phyloP scores from a whole-genome alignment of 371 early-diverging fungal species.

The Mucor plumbeus region DNA sequence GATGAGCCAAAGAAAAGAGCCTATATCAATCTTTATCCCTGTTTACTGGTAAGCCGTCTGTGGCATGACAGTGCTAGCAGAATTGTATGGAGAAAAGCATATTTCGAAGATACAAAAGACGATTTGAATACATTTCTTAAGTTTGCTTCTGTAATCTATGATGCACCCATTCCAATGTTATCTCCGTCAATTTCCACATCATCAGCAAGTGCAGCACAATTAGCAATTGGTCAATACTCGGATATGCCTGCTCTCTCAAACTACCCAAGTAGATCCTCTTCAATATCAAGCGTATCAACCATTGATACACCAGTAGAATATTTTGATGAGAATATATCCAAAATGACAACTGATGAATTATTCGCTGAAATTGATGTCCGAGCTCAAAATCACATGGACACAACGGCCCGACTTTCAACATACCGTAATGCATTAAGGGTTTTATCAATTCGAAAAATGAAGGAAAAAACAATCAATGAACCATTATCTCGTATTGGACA shows the following conservation, averaged over 20 bases:
- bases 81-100: slow-evolving; percentile 36
- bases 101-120: slow-evolving; percentile 39
- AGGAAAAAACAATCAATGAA: slow-evolving; percentile 36
- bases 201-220: slow-evolving; percentile 1
- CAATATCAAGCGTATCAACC: slow-evolving; percentile 24
- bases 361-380: slow-evolving; percentile 6
- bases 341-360: neutral
- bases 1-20: slow-evolving; percentile 24
- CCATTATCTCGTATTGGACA: slow-evolving; percentile 35
- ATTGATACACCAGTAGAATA: slow-evolving; percentile 21
- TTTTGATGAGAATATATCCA: neutral
- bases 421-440: slow-evolving; percentile 27
- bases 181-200: neutral
- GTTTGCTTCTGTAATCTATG: slow-evolving; percentile 20
- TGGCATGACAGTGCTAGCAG: slow-evolving; percentile 50
- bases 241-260: neutral
- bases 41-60: slow-evolving; percentile 45
- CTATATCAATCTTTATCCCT: slow-evolving; percentile 33
- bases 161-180: slow-evolving; percentile 8
- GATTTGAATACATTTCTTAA: slow-evolving; percentile 23
- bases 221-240: neutral
- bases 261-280: slow-evolving; percentile 22
- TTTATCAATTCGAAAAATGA: slow-evolving; percentile 39
- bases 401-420: slow-evolving; percentile 9
- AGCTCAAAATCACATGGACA: neutral